phyloP scores from a whole-genome alignment of 2,329 filamentous ascomycete genomes.

The Xylariaceae sp. region DNA sequence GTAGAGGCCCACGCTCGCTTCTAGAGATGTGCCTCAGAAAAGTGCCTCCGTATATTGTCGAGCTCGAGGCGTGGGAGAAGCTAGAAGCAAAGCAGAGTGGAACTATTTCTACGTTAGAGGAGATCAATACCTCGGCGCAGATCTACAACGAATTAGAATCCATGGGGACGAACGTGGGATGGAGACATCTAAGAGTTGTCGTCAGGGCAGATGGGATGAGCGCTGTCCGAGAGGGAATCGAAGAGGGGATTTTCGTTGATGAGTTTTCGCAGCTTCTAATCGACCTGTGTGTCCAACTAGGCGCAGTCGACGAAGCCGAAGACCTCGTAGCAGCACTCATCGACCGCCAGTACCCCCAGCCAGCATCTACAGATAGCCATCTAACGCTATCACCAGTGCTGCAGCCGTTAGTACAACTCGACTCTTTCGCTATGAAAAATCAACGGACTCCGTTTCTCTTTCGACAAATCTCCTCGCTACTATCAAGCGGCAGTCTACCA shows the following conservation, averaged over 20 bases:
- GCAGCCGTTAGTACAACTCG: conserved; percentile 33
- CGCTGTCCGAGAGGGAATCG: conserved; percentile 39
- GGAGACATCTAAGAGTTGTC: conserved; percentile 41
- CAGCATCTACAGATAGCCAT: conserved; percentile 31
- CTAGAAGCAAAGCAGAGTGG: conserved; percentile 37
- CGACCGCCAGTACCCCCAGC: conserved; percentile 34
- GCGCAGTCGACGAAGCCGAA: conserved; percentile 38
- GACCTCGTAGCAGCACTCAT: conserved; percentile 36
- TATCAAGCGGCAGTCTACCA: conserved; percentile 35
- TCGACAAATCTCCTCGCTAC: conserved; percentile 34
- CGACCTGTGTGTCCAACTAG: conserved; percentile 36
- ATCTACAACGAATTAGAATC: conserved; percentile 47
- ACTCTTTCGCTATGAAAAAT: conserved; percentile 32
- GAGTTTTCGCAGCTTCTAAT: conserved; percentile 39
- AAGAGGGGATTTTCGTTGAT: conserved; percentile 38
- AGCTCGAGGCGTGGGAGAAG: conserved; percentile 40
- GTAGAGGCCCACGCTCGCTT: conserved; percentile 37
- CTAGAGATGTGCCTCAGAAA: conserved; percentile 45
- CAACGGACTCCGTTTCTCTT: conserved; percentile 34
- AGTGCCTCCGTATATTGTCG: conserved; percentile 43
- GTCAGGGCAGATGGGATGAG: conserved; percentile 44
- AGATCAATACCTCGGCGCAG: conserved; percentile 38
- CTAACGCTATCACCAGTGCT: conserved; percentile 28
- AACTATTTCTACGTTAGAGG: conserved; percentile 33
- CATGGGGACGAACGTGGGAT: conserved; percentile 39